These are phyloP conservation scores for Cryptococcus jaspeensis DNA, from an alignment of 1,284 basidiomycete genomes.

Conservation along the genomic window DNA sequence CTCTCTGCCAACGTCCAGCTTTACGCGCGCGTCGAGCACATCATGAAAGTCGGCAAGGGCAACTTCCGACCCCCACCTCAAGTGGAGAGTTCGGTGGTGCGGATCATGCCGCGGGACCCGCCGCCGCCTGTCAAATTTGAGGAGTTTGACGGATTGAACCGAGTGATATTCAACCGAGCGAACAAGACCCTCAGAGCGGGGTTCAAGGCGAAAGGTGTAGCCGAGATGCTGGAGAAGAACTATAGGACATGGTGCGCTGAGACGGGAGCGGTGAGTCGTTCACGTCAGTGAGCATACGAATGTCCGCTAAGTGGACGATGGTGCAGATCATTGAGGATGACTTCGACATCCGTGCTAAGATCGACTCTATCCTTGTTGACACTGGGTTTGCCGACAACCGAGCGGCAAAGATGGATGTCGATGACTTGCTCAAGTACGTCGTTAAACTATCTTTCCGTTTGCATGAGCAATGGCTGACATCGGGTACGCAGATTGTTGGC, in stretches of 20 bases:
- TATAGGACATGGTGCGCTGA: slow-evolving; percentile 91
- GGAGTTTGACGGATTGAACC: slow-evolving; percentile 93
- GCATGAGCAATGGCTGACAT: background rate
- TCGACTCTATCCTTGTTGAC: slow-evolving; percentile 72
- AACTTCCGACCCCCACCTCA: slow-evolving; percentile 96
- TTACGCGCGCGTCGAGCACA: slow-evolving; percentile 89
- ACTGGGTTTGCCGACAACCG: slow-evolving; percentile 67
- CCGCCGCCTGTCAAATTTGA: slow-evolving; percentile 94
- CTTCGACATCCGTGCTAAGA: slow-evolving; percentile 66
- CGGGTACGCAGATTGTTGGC: slow-evolving; percentile 30
- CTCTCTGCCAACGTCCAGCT: slow-evolving; percentile 96
- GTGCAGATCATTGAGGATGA: slow-evolving; percentile 69
- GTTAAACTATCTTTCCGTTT: slow-evolving; percentile 8
- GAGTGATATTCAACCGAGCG: slow-evolving; percentile 83
- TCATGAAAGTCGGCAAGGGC: slow-evolving; percentile 94
- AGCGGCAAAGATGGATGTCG: slow-evolving; percentile 79
- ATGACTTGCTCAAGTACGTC: slow-evolving; percentile 75
- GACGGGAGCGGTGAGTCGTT: slow-evolving; percentile 63
- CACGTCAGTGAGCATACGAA: background rate
- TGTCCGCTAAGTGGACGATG: background rate
- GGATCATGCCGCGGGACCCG: slow-evolving; percentile 88
- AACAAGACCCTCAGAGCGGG: slow-evolving; percentile 90
- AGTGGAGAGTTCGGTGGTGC: slow-evolving; percentile 90
- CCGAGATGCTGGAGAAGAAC: slow-evolving; percentile 92
- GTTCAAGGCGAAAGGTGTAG: slow-evolving; percentile 87